phyloP scores from a whole-genome alignment of 2,329 filamentous ascomycete genomes.

The Pezicula radicicola region DNA sequence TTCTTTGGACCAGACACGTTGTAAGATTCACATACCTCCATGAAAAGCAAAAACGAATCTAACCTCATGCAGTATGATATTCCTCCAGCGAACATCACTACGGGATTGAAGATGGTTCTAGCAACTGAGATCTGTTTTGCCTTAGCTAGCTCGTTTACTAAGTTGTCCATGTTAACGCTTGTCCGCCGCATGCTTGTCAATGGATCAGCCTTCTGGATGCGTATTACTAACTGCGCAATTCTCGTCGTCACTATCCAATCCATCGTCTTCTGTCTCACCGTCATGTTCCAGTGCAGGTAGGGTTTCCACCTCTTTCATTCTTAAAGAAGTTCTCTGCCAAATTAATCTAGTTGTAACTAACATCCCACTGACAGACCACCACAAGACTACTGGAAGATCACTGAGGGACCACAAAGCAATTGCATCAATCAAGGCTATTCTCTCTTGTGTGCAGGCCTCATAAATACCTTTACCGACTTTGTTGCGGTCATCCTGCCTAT shows the following conservation, averaged over 20 bases:
- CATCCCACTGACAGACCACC: slow-evolving; percentile 26
- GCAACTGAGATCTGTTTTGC: slow-evolving; percentile 36
- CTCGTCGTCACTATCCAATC: slow-evolving; percentile 17
- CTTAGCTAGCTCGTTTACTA: slow-evolving; percentile 30
- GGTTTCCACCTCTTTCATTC: neutral
- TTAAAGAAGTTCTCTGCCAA: neutral
- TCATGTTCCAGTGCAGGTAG: slow-evolving; percentile 23
- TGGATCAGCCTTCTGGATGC: slow-evolving; percentile 19
- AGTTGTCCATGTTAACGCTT: slow-evolving; percentile 35
- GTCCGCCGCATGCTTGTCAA: slow-evolving; percentile 18
- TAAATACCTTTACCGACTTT: slow-evolving; percentile 60
- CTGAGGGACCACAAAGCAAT: slow-evolving; percentile 27
- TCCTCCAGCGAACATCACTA: slow-evolving; percentile 27
- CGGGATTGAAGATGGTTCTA: slow-evolving; percentile 35
- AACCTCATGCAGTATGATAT: slow-evolving; percentile 33
- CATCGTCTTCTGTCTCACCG: slow-evolving; percentile 17
- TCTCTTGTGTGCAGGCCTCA: slow-evolving; percentile 50
- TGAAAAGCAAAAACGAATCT: neutral
- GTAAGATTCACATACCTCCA: slow-evolving; percentile 2
- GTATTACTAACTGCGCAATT: slow-evolving; percentile 15
- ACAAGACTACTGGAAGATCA: slow-evolving; percentile 35
- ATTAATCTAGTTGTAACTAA: neutral
- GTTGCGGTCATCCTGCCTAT: slow-evolving; percentile 50
- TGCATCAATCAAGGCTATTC: slow-evolving; percentile 48
- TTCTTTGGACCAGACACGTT: slow-evolving; percentile 34